Evolutionary conservation across 305 asterid species (phyloP).

Genomic region (Fraxinus angustifolia): DNA sequence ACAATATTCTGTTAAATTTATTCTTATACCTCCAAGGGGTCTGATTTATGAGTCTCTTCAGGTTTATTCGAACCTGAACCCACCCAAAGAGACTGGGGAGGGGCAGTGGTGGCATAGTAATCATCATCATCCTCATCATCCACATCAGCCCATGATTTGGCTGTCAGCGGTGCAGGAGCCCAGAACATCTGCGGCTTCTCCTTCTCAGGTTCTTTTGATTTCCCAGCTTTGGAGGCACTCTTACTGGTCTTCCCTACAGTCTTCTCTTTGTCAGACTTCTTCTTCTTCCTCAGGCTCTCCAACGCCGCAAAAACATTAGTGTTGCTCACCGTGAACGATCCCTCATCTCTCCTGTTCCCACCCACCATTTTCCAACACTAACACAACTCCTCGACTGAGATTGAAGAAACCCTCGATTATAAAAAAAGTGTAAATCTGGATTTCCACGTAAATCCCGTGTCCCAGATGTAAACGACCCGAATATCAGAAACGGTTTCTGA

Average conservation of each 20-base stretch:
- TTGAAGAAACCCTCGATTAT: conserved; percentile 11
- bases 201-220: conserved; percentile 45
- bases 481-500: not conserved
- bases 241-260: conserved; percentile 36
- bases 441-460: conserved; percentile 7
- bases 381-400: conserved; percentile 3
- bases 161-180: conserved; percentile 87
- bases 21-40: conserved; percentile 43
- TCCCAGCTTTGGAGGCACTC: conserved; percentile 37
- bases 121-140: conserved; percentile 95
- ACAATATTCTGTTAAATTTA: not conserved
- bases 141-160: conserved; percentile 95
- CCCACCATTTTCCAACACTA: conserved; percentile 45
- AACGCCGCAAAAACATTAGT: conserved; percentile 62
- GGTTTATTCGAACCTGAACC: conserved; percentile 32
- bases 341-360: conserved; percentile 57
- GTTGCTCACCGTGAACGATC: conserved; percentile 44
- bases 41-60: conserved; percentile 31
- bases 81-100: conserved; percentile 78
- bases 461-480: not conserved
- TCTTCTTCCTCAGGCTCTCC: conserved; percentile 54
- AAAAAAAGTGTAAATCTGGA: not conserved
- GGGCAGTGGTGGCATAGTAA: conserved; percentile 87
- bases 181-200: conserved; percentile 60
- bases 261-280: conserved; percentile 56